Percentiles rank a stretch among this genome's conserved stretches.
phyloP scores from a whole-genome alignment of 116 monocot species.

The Phalaenopsis hybrid region DNA sequence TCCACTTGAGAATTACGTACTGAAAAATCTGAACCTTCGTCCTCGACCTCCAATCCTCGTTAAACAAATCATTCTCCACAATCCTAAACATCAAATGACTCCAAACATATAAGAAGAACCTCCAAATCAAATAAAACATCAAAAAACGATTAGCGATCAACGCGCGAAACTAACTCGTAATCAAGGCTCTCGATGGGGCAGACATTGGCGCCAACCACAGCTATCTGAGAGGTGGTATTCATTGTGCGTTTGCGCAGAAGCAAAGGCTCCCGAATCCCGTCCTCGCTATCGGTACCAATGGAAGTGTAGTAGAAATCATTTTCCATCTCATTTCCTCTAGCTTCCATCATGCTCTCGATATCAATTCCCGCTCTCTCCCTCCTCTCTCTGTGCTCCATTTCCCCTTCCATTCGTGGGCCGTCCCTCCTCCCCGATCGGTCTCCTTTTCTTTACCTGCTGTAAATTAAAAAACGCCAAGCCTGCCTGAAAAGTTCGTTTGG shows the following conservation, averaged over 20 bases:
- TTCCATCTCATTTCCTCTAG: conserved; percentile 11
- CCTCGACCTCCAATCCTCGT: conserved; percentile 82
- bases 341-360: conserved; percentile 25
- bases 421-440: background rate
- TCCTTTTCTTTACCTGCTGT: background rate
- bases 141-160: background rate
- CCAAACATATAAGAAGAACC: background rate
- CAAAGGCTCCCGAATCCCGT: conserved; percentile 26
- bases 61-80: conserved; percentile 74
- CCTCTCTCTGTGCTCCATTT: conserved; percentile 2
- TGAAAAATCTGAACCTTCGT: conserved; percentile 77
- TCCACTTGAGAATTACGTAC: conserved; percentile 76
- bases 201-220: conserved; percentile 67
- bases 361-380: conserved; percentile 18
- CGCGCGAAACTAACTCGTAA: conserved; percentile 46
- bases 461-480: too few relatives aligned
- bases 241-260: conserved; percentile 35
- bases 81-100: conserved; percentile 33
- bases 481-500: too few relatives aligned
- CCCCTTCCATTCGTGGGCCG: conserved; percentile 5
- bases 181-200: conserved; percentile 85
- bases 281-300: conserved; percentile 27
- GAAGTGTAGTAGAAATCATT: conserved; percentile 15
- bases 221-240: conserved; percentile 80
- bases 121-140: background rate